Base-by-base conservation (phyloP, 2,329 filamentous ascomycete genomes). In the Botrytis medusae region DNA sequence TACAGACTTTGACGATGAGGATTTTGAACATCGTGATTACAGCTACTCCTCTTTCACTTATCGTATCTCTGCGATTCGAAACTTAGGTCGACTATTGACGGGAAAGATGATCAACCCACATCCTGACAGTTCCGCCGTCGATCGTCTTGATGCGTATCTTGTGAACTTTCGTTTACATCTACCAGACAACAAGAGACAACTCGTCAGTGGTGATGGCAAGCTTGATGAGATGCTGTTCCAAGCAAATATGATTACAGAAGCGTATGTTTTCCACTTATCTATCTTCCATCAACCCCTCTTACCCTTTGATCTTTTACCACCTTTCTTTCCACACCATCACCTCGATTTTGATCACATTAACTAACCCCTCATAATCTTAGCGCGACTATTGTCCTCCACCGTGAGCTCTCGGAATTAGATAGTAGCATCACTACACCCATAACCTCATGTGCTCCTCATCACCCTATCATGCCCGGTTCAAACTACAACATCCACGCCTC, bases 151-250 rank as follows among this genome's bases (percentile, higher is more conserved):
- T 79, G 85, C 86, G 20, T 82, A 84, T 64, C 86, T 92, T 63
- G 86, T 86, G 22, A 95, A 94, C 80, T 97, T 93, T 93, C 88
- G 90, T 71, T 87, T 95, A 65, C 92, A 96, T 78, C 85, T 97
- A 0, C 94, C 95, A 0, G 85, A 87, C 25, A 86, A 86, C 22
- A 97, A 97, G 83, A 86, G 86, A 72, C 88, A 93, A 74, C 86
- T 93, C 25, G 84, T 97, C 71, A 88, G 89, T 74, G 87, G 88
- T 75, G 89, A 91, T 77, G 91, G 93, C 46, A 87, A 89, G 71
- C 86, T 95, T 18, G 95, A 98, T 80, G 93, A 97, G 82, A 92
- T 97, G 87, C 90, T 97, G 82, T 97, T 97, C 83, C 93, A 97
- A 81, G 94, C 93, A 0, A 91, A 93, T 75, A 95, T 97, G 89